phyloP scores from a whole-genome alignment of 2,329 filamentous ascomycete genomes.

The Stachybotrys chartarum region DNA sequence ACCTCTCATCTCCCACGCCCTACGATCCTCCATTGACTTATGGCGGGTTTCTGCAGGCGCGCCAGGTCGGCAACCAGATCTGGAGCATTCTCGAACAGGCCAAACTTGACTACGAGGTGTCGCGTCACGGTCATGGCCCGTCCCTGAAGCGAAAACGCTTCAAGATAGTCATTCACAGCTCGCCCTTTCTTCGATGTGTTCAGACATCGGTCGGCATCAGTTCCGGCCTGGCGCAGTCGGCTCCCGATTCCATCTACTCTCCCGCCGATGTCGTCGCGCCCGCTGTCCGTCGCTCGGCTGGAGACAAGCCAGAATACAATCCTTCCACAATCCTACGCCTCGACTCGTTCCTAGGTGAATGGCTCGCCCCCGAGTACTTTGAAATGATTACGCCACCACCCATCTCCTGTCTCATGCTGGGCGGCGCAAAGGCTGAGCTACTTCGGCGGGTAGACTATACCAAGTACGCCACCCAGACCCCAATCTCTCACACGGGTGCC shows the following conservation, averaged over 20 bases:
- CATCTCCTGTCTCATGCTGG: slow-evolving; percentile 78
- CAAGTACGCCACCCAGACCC: slow-evolving; percentile 24
- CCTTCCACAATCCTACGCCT: slow-evolving; percentile 65
- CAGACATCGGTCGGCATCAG: slow-evolving; percentile 87
- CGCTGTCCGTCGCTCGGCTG: slow-evolving; percentile 15
- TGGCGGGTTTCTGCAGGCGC: slow-evolving; percentile 84
- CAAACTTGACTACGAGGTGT: slow-evolving; percentile 34
- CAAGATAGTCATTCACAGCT: slow-evolving; percentile 81
- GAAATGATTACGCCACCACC: slow-evolving; percentile 88
- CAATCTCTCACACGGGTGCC: slow-evolving; percentile 15
- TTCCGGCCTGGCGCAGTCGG: slow-evolving; percentile 66
- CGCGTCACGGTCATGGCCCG: slow-evolving; percentile 10
- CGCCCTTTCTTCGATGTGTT: slow-evolving; percentile 88
- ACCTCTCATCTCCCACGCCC: slow-evolving; percentile 83
- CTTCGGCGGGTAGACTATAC: slow-evolving; percentile 66
- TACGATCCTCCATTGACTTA: slow-evolving; percentile 96
- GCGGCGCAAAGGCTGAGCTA: slow-evolving; percentile 79
- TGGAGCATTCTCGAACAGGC: slow-evolving; percentile 58
- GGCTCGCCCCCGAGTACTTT: slow-evolving; percentile 90
- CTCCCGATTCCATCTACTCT: slow-evolving; percentile 21
- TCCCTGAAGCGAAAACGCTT: slow-evolving; percentile 49
- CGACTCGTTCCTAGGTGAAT: slow-evolving; percentile 91
- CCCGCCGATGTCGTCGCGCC: slow-evolving; percentile 27
- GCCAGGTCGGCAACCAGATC: slow-evolving; percentile 75
- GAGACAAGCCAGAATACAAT: slow-evolving; percentile 21